Evolutionary conservation across 768 basidiomycete genomes (phyloP), one percentile per base, ranked within the genome.

Genomic region (Pisolithus marmoratus): DNA sequence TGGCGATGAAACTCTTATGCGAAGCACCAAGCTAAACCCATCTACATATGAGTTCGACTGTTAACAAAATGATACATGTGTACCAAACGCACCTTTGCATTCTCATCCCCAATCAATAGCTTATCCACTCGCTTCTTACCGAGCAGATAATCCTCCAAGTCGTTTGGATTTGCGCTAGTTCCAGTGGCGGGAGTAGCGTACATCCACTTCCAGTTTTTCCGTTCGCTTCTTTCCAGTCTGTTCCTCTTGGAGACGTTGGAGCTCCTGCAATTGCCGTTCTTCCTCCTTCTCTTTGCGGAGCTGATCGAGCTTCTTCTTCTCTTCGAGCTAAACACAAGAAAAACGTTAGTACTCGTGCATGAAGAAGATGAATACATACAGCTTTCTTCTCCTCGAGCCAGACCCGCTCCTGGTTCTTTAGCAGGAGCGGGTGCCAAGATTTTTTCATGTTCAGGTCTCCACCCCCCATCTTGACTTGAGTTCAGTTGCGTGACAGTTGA

Each of bases 361-460:
- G 36, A 20, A 44, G 2, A 41, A 26, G 5, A 15, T 23, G 37
- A 42, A 48, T 15, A 78, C 89, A 62, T 66, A 91, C 92, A 49
- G 94, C 93, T 66, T 90, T 87, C 81, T 95, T 94, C 72, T 99
- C 96, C 70, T 95, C 90, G 51, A 97, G 80, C 95, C 96, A 98
- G 63, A 98, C 96, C 81, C 90, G 84, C 84, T 95, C 92, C 85
- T 97, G 95, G 73, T 95, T 95, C 68, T 92, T 93, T 71, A 96
- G 71, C 72, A 95, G 89, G 79, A 94, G 85, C 80, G 94, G 94
- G 69, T 97, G 94, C 94, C 94, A 97, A 58, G 91, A 94, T 81
- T 96, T 95, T 73, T 90, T 96, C 94, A 98, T 98, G 66, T 98
- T 98, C 67, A 97, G 78, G 70, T 97, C 94, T 55, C 90, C 94